A percentile compares a stretch with the other conserved stretches of the same genome.
These are phyloP conservation scores for Pleurotus citrinopileatus DNA, from an alignment of 768 basidiomycete genomes.

Conservation along the genomic window DNA sequence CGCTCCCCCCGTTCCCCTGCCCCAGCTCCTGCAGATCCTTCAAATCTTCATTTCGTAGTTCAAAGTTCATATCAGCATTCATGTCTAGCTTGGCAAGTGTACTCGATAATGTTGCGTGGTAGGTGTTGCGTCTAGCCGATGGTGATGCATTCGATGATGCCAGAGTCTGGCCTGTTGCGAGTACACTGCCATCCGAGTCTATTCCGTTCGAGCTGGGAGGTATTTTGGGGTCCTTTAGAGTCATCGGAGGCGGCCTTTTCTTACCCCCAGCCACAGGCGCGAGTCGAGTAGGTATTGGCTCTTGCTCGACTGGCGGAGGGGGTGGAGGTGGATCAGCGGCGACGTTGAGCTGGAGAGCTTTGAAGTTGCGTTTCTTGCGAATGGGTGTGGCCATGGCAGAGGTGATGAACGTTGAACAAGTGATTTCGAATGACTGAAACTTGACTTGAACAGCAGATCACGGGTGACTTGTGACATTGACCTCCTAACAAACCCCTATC, in stretches of 20 bases:
- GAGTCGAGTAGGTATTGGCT: slow-evolving; percentile 44
- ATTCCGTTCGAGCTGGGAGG: slow-evolving; percentile 35
- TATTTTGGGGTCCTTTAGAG: slow-evolving; percentile 69
- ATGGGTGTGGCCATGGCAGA: slow-evolving; percentile 59
- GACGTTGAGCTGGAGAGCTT: slow-evolving; percentile 74
- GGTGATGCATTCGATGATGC: slow-evolving; percentile 48
- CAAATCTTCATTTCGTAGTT: slow-evolving; percentile 86
- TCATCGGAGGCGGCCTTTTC: slow-evolving; percentile 83
- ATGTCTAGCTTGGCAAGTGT: slow-evolving; percentile 86
- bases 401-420: no score
- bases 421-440: no score
- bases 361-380: slow-evolving; percentile 92
- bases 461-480: no score
- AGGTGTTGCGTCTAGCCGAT: slow-evolving; percentile 61
- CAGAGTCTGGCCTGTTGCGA: slow-evolving; percentile 40
- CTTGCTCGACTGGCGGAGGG: slow-evolving; percentile 30
- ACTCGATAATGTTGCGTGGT: slow-evolving; percentile 76
- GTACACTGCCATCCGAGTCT: slow-evolving; percentile 20
- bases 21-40: slow-evolving; percentile 90
- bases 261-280: slow-evolving; percentile 55
- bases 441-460: no score
- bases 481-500: no score
- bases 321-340: slow-evolving; percentile 36
- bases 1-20: slow-evolving; percentile 95
- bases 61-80: slow-evolving; percentile 81